Percentiles rank a stretch among this genome's conserved stretches.
phyloP scores from a whole-genome alignment of 495 filamentous ascomycete genomes.

The Penicillium psychrofluorescens region DNA sequence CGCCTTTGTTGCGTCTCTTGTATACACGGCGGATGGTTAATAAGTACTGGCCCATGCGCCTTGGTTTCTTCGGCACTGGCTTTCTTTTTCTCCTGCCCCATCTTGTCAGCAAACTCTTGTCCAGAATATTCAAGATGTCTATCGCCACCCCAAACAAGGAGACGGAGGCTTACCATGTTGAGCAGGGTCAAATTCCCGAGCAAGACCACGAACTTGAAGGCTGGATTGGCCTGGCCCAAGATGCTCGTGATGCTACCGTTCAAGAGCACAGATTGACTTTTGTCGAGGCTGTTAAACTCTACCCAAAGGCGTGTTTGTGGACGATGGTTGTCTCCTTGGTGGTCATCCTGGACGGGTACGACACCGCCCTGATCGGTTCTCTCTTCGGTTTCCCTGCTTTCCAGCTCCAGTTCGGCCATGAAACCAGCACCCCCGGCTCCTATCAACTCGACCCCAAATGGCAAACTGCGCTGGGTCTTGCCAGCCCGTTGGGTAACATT shows the following conservation, averaged over 20 bases:
- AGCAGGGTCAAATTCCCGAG: too few species aligned
- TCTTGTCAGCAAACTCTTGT: too few species aligned
- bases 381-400: slow-evolving; percentile 42
- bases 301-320: slow-evolving; percentile 46
- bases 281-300: slow-evolving; percentile 32
- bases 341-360: slow-evolving; percentile 49
- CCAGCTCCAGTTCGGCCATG: slow-evolving; percentile 53
- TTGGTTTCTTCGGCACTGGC: too few species aligned
- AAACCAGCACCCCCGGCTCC: slow-evolving; percentile 9
- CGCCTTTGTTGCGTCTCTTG: too few species aligned
- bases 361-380: slow-evolving; percentile 37
- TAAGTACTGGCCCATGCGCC: too few species aligned
- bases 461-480: slow-evolving; percentile 57
- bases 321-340: slow-evolving; percentile 38
- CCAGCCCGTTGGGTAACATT: slow-evolving; percentile 36
- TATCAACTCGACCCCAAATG: slow-evolving; percentile 29
- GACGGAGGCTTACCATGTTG: too few species aligned
- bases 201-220: background rate
- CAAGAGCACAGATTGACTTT: slow-evolving; percentile 32
- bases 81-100: too few species aligned
- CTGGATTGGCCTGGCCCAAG: slow-evolving; percentile 6
- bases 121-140: too few species aligned
- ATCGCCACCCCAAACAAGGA: too few species aligned
- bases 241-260: slow-evolving; percentile 28
- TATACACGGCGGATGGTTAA: too few species aligned